Base-by-base conservation (phyloP, 305 asterid species). In the Fraxinus nigra region DNA sequence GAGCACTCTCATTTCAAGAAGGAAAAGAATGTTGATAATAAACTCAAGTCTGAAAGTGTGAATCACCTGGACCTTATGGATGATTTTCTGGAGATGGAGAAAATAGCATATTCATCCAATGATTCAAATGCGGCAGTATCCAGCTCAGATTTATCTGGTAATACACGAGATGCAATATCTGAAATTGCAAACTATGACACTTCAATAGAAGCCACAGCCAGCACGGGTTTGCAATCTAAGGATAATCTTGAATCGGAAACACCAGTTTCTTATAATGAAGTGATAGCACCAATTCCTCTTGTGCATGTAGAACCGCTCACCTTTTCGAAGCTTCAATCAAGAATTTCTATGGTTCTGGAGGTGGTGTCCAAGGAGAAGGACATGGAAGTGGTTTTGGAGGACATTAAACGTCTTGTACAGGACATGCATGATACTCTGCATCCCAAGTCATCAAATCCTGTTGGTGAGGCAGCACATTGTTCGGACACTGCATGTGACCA, bases 31-130 rank as follows among this genome's bases (percentile, higher is more conserved):
- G 85, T 84, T 9, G 95, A 88, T 59, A 87, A 92, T 87, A 91
- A 91, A 5, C 90, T 79, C 69, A 92, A 88, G 83, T 88, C 94
- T 78, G 95, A 90, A 81, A 88, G 76, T 85, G 78, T 93, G 22
- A 94, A 85, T 83, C 92, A 89, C 81, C 88, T 86, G 86, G 93
- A 90, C 87, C 95, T 95, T 56, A 95, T 95, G 99, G 98, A 95
- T 86, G 99, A 95, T 82, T 95, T 95, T 85, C 87, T 93, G 86
- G 99, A 95, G 89, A 95, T 95, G 97, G 99, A 95, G 92, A 95
- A 94, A 87, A 87, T 95, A 77, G 99, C 99, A 20, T 75, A 83
- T 83, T 72, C 20, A n/a, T 72, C 76, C 30, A 88, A 88, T 82
- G 93, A 77, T 82, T 82, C 94, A 24, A 86, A 86, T 82, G 92